These are phyloP conservation scores for Candida nemodendra DNA, from an alignment of 805 yeast species.

Conservation along the genomic window DNA sequence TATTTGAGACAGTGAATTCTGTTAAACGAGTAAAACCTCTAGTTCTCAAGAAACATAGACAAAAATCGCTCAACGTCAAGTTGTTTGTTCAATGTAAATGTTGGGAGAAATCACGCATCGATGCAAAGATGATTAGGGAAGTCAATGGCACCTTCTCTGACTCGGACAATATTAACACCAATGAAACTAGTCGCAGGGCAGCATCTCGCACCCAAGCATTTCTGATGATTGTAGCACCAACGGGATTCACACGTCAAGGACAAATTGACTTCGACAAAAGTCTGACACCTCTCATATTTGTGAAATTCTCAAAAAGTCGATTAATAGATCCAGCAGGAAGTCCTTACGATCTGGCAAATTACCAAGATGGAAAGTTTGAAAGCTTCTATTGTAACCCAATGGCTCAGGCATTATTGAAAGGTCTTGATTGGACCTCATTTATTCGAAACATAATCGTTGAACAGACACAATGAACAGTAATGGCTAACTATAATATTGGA, in stretches of 20 bases:
- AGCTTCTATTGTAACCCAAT: conserved; percentile 38
- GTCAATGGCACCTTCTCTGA: conserved; percentile 49
- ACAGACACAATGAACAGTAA: neutral
- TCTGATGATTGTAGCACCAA: conserved; percentile 48
- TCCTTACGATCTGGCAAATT: conserved; percentile 36
- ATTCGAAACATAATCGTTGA: conserved; percentile 10
- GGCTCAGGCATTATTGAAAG: conserved; percentile 36
- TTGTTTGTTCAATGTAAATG: conserved; percentile 58
- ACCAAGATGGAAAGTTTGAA: conserved; percentile 38
- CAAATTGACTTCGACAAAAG: conserved; percentile 43
- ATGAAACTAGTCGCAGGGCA: neutral
- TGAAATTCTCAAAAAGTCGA: conserved; percentile 37
- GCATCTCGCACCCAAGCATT: conserved; percentile 16
- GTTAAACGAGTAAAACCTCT: conserved; percentile 27
- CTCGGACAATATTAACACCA: conserved; percentile 13
- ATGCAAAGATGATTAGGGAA: conserved; percentile 50
- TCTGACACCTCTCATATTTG: conserved; percentile 44
- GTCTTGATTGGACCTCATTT: conserved; percentile 34
- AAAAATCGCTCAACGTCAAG: conserved; percentile 32
- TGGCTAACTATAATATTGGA: no score
- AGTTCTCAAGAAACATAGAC: conserved; percentile 14
- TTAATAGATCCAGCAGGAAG: conserved; percentile 18
- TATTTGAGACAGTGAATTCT: conserved; percentile 24
- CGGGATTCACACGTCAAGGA: conserved; percentile 48
- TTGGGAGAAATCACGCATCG: conserved; percentile 39